A percentile compares a stretch with the other conserved stretches of the same genome.
Conservation (phyloP, 106 monocot species). For the Ottelia alismoides region DNA sequence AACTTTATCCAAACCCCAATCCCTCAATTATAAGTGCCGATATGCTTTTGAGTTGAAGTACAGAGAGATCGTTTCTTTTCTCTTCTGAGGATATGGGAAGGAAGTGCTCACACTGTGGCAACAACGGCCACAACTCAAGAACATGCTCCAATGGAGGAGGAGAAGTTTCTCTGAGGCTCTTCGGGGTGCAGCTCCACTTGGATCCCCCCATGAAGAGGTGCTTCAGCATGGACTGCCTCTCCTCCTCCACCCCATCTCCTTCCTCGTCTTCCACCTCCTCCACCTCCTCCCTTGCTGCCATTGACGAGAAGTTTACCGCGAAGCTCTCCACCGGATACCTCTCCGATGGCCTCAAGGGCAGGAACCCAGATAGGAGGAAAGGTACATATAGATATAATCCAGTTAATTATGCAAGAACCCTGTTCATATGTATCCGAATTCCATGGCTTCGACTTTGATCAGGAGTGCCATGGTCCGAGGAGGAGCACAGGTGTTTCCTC, state of each 20-base stretch:
- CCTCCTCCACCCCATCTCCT: neutral
- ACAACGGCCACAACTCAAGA: constrained; percentile 19
- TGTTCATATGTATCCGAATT: no score
- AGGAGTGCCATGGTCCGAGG: constrained; percentile 28
- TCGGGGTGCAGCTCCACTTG: constrained; percentile 13
- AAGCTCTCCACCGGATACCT: constrained; percentile 8
- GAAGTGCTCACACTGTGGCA: constrained; percentile 21
- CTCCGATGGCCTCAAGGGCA: constrained; percentile 9
- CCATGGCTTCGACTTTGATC: constrained; percentile 1
- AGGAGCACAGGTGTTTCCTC: constrained; percentile 15
- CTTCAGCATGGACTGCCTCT: constrained; percentile 11
- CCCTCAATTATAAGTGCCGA: no score
- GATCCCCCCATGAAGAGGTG: constrained; percentile 14
- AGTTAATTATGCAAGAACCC: no score
- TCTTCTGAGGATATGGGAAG: no score
- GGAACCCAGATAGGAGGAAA: constrained; percentile 12
- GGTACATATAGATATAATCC: constrained; percentile 3
- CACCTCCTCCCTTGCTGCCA: constrained; percentile 1
- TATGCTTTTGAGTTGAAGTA: no score
- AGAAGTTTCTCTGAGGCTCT: constrained; percentile 10
- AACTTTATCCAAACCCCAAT: no score
- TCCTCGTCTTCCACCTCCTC: constrained; percentile 6
- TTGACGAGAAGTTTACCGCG: neutral
- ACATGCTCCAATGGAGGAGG: constrained; percentile 6
- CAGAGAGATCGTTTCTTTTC: no score